phyloP scores from a whole-genome alignment of 257 asterid species.

The Penstemon davidsonii region DNA sequence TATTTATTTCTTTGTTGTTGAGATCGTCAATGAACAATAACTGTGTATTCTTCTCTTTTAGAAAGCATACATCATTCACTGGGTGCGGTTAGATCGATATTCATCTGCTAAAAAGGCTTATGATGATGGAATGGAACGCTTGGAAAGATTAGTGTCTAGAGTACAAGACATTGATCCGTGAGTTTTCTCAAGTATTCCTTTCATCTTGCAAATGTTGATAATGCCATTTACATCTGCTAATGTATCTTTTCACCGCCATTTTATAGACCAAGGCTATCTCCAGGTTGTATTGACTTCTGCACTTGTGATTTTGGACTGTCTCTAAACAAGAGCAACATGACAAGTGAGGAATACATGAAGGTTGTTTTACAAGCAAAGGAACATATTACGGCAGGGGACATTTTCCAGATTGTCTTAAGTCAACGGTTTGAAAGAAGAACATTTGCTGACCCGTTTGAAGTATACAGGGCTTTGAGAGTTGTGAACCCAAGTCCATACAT shows the following conservation, averaged over 20 bases:
- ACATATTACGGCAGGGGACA: slow-evolving; percentile 81
- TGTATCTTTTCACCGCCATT: slow-evolving; percentile 11
- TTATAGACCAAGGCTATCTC: slow-evolving; percentile 66
- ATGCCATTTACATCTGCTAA: slow-evolving; percentile 21
- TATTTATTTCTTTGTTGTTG: slow-evolving; percentile 11
- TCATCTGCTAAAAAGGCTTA: slow-evolving; percentile 69
- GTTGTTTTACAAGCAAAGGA: slow-evolving; percentile 80
- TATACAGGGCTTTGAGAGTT: slow-evolving; percentile 84
- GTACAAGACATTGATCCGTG: slow-evolving; percentile 67
- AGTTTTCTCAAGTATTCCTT: slow-evolving; percentile 35
- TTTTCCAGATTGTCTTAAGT: slow-evolving; percentile 82
- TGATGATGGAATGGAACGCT: slow-evolving; percentile 58
- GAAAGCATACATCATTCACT: slow-evolving; percentile 81
- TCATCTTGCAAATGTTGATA: slow-evolving; percentile 12
- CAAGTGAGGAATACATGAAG: slow-evolving; percentile 69
- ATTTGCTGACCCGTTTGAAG: slow-evolving; percentile 90
- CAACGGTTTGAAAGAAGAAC: slow-evolving; percentile 88
- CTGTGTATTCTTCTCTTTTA: slow-evolving; percentile 29
- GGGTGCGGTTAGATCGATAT: slow-evolving; percentile 78
- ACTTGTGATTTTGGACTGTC: slow-evolving; percentile 48
- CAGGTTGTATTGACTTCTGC: slow-evolving; percentile 54
- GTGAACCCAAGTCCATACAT: slow-evolving; percentile 95
- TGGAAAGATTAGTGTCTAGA: slow-evolving; percentile 59
- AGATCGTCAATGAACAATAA: slow-evolving; percentile 22
- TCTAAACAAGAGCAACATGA: slow-evolving; percentile 56